A percentile compares a stretch with the other conserved stretches of the same genome.
phyloP scores from a whole-genome alignment of 352 stramenopile species.

The Globisporangium abappressorium region DNA sequence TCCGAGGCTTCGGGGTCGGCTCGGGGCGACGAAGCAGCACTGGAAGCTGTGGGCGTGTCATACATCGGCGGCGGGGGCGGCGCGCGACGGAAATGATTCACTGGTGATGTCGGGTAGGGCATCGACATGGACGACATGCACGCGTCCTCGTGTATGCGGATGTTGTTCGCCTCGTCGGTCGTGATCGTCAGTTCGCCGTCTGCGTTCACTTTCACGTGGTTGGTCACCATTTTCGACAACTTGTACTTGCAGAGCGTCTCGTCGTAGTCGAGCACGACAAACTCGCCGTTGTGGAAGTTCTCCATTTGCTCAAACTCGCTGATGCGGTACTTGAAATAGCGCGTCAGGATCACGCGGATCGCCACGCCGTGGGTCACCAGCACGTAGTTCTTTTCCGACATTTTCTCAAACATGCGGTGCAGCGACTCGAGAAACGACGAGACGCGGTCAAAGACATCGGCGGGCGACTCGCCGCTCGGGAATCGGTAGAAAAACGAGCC shows the following conservation, averaged over 20 bases:
- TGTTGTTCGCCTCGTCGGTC: conserved; percentile 43
- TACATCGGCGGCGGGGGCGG: conserved; percentile 27
- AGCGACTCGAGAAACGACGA: conserved; percentile 88
- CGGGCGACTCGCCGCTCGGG: conserved; percentile 81
- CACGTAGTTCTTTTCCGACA: conserved; percentile 77
- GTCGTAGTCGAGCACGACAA: conserved; percentile 78
- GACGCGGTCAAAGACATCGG: conserved; percentile 87
- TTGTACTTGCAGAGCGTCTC: conserved; percentile 55
- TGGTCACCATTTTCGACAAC: conserved; percentile 64
- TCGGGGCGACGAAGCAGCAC: conserved; percentile 30
- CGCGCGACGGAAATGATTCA: conserved; percentile 63
- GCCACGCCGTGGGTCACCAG: conserved; percentile 86
- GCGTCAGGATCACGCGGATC: conserved; percentile 86
- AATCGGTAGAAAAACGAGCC: conserved; percentile 90
- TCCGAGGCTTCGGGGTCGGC: background rate
- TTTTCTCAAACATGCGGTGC: conserved; percentile 83
- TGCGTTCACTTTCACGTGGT: conserved; percentile 45
- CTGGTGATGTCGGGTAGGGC: conserved; percentile 57
- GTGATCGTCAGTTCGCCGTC: conserved; percentile 40
- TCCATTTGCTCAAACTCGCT: conserved; percentile 81
- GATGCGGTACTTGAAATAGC: conserved; percentile 88
- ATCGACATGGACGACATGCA: conserved; percentile 38
- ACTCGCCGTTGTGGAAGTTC: conserved; percentile 86
- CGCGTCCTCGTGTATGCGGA: conserved; percentile 50
- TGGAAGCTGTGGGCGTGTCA: conserved; percentile 28